Evolutionary conservation across 2,329 filamentous ascomycete species (phyloP).

Genomic region (Sporothrix dimorphospora): DNA sequence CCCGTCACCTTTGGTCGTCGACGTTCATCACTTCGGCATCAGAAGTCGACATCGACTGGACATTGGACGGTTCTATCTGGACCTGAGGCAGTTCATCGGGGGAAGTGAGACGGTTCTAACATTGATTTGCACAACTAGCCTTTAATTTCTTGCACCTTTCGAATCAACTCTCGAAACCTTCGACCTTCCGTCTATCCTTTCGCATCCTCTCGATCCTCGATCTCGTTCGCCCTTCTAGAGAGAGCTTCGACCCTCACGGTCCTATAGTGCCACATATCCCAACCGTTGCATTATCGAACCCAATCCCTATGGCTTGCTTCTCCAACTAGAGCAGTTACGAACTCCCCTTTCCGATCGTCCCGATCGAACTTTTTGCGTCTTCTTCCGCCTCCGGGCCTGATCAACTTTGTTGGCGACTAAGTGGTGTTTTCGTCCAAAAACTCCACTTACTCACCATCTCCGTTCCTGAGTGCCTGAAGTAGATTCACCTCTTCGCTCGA

Average conservation of each 20-base stretch:
- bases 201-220: neutral
- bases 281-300: neutral
- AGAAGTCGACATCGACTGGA: neutral
- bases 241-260: neutral
- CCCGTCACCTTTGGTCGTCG: neutral
- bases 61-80: neutral
- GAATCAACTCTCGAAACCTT: neutral
- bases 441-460: conserved; percentile 37
- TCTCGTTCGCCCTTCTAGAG: neutral
- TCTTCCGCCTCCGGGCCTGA: conserved; percentile 34
- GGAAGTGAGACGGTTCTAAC: neutral
- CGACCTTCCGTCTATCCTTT: neutral
- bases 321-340: conserved; percentile 28
- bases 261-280: conserved; percentile 5
- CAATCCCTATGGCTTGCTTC: conserved; percentile 43
- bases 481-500: conserved; percentile 36
- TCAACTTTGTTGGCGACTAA: conserved; percentile 34
- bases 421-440: conserved; percentile 33
- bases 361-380: conserved; percentile 37
- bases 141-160: neutral
- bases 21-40: neutral
- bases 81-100: neutral
- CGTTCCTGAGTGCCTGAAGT: conserved; percentile 46
- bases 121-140: neutral
- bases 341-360: conserved; percentile 27